Percentiles rank a stretch among this genome's conserved stretches.
phyloP scores from a whole-genome alignment of 2,329 filamentous ascomycete genomes.

The Fusarium sp. region DNA sequence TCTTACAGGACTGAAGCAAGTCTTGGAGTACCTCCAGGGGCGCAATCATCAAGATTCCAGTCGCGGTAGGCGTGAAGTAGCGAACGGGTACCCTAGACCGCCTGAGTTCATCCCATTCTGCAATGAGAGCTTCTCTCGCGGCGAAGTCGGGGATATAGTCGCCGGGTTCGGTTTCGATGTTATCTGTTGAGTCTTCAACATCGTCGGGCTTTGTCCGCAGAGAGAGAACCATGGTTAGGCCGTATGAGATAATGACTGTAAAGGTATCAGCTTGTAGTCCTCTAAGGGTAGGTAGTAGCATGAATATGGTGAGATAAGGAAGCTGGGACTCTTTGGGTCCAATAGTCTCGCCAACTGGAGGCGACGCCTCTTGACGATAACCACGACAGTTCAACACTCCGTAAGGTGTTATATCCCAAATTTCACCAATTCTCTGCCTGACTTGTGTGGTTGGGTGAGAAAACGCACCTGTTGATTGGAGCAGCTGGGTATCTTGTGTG shows the following conservation, averaged over 20 bases:
- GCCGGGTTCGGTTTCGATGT: neutral
- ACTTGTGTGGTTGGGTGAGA: neutral
- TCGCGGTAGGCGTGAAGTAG: neutral
- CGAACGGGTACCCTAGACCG: neutral
- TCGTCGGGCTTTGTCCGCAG: neutral
- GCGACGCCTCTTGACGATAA: neutral
- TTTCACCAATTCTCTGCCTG: neutral
- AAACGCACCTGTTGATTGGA: neutral
- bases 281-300: neutral
- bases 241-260: neutral
- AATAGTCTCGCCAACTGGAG: neutral
- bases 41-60: neutral
- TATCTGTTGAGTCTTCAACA: neutral
- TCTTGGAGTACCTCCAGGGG: neutral
- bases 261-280: neutral
- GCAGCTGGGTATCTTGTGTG: neutral
- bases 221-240: neutral
- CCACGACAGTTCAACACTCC: neutral
- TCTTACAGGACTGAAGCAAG: neutral
- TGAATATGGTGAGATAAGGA: neutral
- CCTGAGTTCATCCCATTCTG: neutral
- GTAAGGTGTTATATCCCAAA: neutral
- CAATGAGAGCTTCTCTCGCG: neutral
- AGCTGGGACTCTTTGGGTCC: neutral
- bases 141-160: neutral